These are phyloP conservation scores for Blastobotrys terrestris DNA, from an alignment of 805 yeast species.

Conservation along the genomic window DNA sequence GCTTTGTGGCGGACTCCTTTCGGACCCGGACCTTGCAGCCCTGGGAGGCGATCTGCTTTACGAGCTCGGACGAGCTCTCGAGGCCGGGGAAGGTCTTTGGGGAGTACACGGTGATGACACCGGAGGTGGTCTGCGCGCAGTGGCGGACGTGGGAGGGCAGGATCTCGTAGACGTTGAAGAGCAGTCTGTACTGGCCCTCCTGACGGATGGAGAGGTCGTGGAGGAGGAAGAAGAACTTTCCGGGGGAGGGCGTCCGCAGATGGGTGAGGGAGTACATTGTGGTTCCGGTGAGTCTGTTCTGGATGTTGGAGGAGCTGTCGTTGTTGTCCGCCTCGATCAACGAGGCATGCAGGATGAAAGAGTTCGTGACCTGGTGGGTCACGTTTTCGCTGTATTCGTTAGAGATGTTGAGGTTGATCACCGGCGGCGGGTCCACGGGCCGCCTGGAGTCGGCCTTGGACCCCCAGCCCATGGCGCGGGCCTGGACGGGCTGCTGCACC, in stretches of 20 bases:
- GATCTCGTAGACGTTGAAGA: constrained; percentile 28
- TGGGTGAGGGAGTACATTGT: constrained; percentile 22
- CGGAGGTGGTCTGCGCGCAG: constrained; percentile 20
- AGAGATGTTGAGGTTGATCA: constrained; percentile 20
- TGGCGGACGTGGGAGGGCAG: constrained; percentile 15
- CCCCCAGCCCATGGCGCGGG: constrained; percentile 33
- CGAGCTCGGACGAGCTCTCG: constrained; percentile 26
- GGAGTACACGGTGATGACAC: constrained; percentile 26
- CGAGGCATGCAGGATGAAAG: constrained; percentile 23
- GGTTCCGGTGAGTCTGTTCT: constrained; percentile 20
- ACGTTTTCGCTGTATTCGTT: constrained; percentile 25
- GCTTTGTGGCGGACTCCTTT: constrained; percentile 15
- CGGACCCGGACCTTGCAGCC: constrained; percentile 28
- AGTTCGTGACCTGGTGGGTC: constrained; percentile 24
- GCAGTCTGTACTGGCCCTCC: constrained; percentile 28
- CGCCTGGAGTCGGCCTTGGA: constrained; percentile 30
- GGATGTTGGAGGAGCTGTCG: constrained; percentile 3
- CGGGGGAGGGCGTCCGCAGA: constrained; percentile 24
- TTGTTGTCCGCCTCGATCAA: constrained; percentile 13
- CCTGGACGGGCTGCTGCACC: constrained; percentile 30
- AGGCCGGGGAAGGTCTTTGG: constrained; percentile 33
- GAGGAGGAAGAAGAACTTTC: constrained; percentile 27
- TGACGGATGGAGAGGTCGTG: constrained; percentile 30
- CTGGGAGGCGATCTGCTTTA: constrained; percentile 27
- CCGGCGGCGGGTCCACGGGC: constrained; percentile 34